These are phyloP conservation scores for Geotrichum siamense DNA, from an alignment of 1,139 yeast species.

Conservation along the genomic window DNA sequence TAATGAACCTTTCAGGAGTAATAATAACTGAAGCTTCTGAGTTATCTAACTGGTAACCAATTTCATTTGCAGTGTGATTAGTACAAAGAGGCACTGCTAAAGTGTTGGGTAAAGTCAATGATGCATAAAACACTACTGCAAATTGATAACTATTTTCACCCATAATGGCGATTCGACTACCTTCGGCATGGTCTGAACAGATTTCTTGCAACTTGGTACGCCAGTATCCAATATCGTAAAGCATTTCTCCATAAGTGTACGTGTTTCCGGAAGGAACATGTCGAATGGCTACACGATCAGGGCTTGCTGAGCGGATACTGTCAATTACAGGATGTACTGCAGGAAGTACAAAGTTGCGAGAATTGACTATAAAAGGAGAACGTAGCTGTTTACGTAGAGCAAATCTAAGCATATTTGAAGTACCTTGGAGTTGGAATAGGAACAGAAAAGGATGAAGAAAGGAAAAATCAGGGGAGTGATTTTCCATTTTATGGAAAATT, in stretches of 20 bases:
- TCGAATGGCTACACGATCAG: conserved; percentile 29
- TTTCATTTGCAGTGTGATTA: conserved; percentile 33
- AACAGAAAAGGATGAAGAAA: too few relatives aligned
- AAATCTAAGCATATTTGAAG: conserved; percentile 1
- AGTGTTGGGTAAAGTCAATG: conserved; percentile 29
- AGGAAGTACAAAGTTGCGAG: conserved; percentile 14
- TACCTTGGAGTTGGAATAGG: background rate
- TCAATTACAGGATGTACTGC: conserved; percentile 16
- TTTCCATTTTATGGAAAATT: too few relatives aligned
- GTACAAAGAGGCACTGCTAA: conserved; percentile 34
- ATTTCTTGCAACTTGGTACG: conserved; percentile 21
- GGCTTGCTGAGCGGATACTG: conserved; percentile 11
- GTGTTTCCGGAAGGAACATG: conserved; percentile 32
- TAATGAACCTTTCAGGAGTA: conserved; percentile 29
- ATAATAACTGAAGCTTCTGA: conserved; percentile 29
- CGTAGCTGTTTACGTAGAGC: too few relatives aligned
- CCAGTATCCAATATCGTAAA: conserved; percentile 30
- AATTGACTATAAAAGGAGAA: background rate
- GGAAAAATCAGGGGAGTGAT: too few relatives aligned
- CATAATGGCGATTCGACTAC: conserved; percentile 31
- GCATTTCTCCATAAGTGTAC: conserved; percentile 31
- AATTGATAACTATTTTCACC: conserved; percentile 35
- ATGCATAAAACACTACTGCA: conserved; percentile 30
- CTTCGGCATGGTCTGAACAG: conserved; percentile 1
- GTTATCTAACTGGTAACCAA: conserved; percentile 31